These are phyloP conservation scores for Beta lomatogona DNA, from an alignment of 179 eudicot species.

Conservation along the genomic window DNA sequence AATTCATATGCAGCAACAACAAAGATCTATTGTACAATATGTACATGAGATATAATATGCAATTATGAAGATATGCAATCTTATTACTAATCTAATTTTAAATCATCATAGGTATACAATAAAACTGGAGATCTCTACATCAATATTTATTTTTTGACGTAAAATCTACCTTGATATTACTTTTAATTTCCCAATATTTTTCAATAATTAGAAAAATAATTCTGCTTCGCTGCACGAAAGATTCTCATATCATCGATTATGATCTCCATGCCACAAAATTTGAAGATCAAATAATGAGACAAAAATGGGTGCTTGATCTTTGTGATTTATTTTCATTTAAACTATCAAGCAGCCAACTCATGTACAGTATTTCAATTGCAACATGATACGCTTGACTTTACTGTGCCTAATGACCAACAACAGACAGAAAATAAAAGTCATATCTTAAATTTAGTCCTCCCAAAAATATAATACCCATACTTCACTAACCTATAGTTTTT, in stretches of 20 bases:
- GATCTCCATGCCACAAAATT: not conserved
- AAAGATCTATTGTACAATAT: too few species aligned
- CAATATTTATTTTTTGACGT: too few species aligned
- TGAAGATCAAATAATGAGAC: not conserved
- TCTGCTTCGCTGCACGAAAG: not conserved
- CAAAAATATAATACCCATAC: not conserved
- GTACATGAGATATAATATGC: too few species aligned
- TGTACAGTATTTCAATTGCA: not conserved
- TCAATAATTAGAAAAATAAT: not conserved
- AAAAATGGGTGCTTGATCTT: not conserved
- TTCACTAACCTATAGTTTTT: not conserved
- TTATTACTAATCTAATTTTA: too few species aligned
- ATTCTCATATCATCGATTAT: not conserved
- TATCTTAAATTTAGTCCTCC: not conserved
- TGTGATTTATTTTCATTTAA: not conserved
- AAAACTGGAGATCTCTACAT: too few species aligned
- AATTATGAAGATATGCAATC: too few species aligned
- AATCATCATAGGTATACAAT: too few species aligned
- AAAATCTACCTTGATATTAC: too few species aligned
- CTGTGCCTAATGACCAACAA: not conserved
- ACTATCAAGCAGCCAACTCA: not conserved
- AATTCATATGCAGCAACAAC: too few species aligned
- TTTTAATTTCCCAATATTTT: too few species aligned
- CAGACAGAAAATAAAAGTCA: not conserved
- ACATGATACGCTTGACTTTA: not conserved